Base-by-base conservation (phyloP, 2,329 filamentous ascomycete species). In the Microdochium trichocladiopsis region DNA sequence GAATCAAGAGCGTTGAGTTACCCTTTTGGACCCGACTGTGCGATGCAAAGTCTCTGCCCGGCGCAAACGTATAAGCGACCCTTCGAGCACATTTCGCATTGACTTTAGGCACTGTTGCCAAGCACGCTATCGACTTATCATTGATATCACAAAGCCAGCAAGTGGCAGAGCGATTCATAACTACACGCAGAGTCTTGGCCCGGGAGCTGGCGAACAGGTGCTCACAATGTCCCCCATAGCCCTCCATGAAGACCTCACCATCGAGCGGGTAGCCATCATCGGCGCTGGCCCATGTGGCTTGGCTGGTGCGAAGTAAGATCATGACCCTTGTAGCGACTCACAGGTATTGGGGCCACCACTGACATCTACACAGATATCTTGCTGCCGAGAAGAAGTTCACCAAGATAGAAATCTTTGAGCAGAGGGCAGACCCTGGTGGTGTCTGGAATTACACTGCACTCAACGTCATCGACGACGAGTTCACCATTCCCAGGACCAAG, bases 261-360 rank as follows among this genome's bases (percentile, higher is more conserved):
- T 80, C 23, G 69, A 72, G 51, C 74, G 69, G 14, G 74, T 90
- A 56, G 86, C 84, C 54, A 77, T 91, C 45, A 82, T 91, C 54
- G 87, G 87, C n/a, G 87, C 84, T 12, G 87, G 87, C 1, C 84
- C 87, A 1, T 79, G 79, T 55, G 87, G 88, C 8, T 70, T 90
- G 2, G 79, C 81, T 51, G 81, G 83, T 28, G 85, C 67, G 33
- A 71, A 66, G 69, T 69, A 60, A 49, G 60, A n/a, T n/a, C n/a
- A n/a, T n/a, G n/a, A n/a, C n/a, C n/a, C n/a, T n/a, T n/a, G n/a
- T n/a, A n/a, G n/a, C n/a, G n/a, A n/a, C n/a, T n/a, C n/a, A n/a
- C n/a, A n/a, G n/a, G n/a, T n/a, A n/a, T n/a, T n/a, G n/a, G n/a
- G n/a, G n/a, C n/a, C n/a, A n/a, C n/a, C 28, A 31, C 28, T 31